Conservation (phyloP, 139 green algal species). For the Chlorella sp. region DNA sequence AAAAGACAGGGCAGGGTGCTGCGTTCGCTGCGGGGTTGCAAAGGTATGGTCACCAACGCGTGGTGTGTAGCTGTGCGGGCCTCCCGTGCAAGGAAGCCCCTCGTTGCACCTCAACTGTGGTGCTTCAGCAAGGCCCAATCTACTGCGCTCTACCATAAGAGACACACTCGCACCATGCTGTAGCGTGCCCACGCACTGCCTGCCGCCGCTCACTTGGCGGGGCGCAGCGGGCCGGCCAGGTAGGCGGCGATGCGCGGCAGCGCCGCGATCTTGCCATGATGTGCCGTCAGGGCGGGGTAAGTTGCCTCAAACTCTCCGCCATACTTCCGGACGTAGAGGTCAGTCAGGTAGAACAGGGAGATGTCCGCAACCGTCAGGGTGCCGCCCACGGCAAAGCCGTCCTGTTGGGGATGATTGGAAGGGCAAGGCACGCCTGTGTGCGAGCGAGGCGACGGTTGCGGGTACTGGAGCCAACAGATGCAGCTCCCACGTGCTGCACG, state of each 20-base stretch:
- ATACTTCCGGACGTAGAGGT: background rate
- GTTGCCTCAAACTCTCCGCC: background rate
- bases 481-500: background rate
- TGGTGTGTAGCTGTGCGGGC: too few relatives aligned
- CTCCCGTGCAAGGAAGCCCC: too few relatives aligned
- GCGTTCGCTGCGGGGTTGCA: too few relatives aligned
- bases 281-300: background rate
- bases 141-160: too few relatives aligned
- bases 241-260: constrained; percentile 1
- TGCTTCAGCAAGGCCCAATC: too few relatives aligned
- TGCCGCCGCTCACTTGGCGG: background rate
- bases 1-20: too few relatives aligned
- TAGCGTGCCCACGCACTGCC: too few relatives aligned
- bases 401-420: background rate
- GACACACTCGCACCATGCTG: too few relatives aligned
- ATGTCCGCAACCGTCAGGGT: background rate
- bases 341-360: background rate
- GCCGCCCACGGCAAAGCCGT: constrained; percentile 2
- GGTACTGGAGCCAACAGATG: too few relatives aligned
- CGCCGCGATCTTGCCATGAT: background rate
- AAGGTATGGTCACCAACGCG: too few relatives aligned
- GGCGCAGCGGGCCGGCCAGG: background rate
- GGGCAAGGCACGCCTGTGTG: background rate
- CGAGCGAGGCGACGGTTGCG: background rate
- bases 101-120: too few relatives aligned